Evolutionary conservation across 768 basidiomycete genomes (phyloP).

Genomic region (Galerina marginata): DNA sequence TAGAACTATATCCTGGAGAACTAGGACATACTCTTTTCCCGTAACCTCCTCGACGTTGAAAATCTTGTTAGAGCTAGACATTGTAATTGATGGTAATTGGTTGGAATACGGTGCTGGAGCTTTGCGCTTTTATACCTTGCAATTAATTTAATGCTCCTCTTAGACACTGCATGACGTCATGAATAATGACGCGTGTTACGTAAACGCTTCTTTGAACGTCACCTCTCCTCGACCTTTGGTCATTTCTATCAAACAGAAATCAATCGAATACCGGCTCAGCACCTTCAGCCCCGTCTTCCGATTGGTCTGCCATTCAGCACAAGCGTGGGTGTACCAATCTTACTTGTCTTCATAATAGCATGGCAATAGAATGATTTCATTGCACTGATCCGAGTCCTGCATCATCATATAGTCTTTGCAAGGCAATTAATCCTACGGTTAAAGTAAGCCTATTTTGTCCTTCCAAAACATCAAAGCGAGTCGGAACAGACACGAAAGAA

Average conservation of each 20-base stretch:
- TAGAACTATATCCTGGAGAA: background rate
- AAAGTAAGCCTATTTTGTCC: too few species aligned
- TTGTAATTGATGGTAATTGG: conserved; percentile 15
- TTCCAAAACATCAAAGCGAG: too few species aligned
- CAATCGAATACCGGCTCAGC: too few species aligned
- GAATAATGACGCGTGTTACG: conserved; percentile 4
- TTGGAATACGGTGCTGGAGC: background rate
- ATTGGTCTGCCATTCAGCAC: too few species aligned
- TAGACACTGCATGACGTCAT: conserved; percentile 17
- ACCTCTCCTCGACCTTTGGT: background rate
- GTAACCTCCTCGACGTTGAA: conserved; percentile 44
- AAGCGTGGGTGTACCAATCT: too few species aligned
- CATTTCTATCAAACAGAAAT: too few species aligned
- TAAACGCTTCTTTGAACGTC: background rate
- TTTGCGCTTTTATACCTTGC: background rate
- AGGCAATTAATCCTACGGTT: too few species aligned
- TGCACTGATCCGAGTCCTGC: too few species aligned
- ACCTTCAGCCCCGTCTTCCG: too few species aligned
- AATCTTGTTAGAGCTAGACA: conserved; percentile 36
- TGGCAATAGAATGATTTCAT: background rate
- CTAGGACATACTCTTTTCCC: conserved; percentile 37
- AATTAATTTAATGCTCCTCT: background rate
- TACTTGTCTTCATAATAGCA: background rate
- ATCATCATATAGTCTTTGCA: too few species aligned
- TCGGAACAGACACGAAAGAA: too few species aligned